phyloP scores from a whole-genome alignment of 331 rosid genomes.

The Acacia pycnantha region DNA sequence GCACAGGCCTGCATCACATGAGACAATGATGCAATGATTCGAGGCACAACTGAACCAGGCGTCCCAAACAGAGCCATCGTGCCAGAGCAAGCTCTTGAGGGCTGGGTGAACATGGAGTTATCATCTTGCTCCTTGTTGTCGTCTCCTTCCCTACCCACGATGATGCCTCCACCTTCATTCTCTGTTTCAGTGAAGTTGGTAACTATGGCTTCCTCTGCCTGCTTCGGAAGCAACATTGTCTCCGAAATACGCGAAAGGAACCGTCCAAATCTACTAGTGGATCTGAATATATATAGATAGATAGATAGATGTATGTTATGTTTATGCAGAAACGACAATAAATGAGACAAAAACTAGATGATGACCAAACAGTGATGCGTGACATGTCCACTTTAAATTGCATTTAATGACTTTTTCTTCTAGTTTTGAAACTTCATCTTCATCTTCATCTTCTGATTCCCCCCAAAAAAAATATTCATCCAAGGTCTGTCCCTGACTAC shows the following conservation, averaged over 20 bases:
- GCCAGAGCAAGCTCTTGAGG: constrained; percentile 67
- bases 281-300: constrained; percentile 28
- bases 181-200: constrained; percentile 50
- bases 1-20: no score
- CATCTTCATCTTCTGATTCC: no score
- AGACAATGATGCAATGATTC: no score
- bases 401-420: no score
- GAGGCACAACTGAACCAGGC: constrained; percentile 88
- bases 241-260: constrained; percentile 23
- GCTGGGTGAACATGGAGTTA: constrained; percentile 40
- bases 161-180: constrained; percentile 29
- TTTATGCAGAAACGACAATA: constrained; percentile 19
- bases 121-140: constrained; percentile 28
- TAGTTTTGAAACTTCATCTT: no score
- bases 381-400: no score
- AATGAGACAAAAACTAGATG: constrained; percentile 40
- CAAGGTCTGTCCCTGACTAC: no score
- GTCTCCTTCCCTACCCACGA: constrained; percentile 30
- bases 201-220: constrained; percentile 75
- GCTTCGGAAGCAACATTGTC: constrained; percentile 75
- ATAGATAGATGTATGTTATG: not conserved
- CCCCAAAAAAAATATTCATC: no score
- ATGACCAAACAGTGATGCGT: no score
- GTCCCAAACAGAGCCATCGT: constrained; percentile 77
- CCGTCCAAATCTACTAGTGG: constrained; percentile 32